Evolutionary conservation across 305 asterid genomes (phyloP).

Genomic region (Lippia alba): DNA sequence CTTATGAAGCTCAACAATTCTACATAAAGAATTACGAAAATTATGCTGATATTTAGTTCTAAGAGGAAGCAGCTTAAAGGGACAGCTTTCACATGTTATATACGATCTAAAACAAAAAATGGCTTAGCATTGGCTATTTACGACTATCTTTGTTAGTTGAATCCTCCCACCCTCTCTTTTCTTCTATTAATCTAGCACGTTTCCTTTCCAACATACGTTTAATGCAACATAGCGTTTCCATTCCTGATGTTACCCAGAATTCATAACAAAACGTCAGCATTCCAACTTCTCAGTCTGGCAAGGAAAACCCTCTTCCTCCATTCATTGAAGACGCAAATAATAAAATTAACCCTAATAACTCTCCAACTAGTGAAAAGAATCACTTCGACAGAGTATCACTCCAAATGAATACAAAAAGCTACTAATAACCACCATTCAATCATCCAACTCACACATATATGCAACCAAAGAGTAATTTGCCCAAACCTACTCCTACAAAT

Average conservation of each 20-base stretch:
- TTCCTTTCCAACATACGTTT: background rate
- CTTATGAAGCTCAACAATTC: background rate
- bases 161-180: background rate
- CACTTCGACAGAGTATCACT: background rate
- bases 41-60: background rate
- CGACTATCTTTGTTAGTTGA: background rate
- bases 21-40: background rate
- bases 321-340: background rate
- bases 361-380: background rate
- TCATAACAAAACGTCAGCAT: background rate
- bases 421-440: background rate
- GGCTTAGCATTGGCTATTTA: background rate
- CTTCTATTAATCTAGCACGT: slow-evolving; percentile 13
- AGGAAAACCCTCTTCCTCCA: slow-evolving; percentile 5
- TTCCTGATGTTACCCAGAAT: slow-evolving; percentile 1
- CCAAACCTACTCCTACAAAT: background rate
- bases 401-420: background rate
- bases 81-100: slow-evolving; percentile 2
- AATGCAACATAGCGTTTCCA: background rate
- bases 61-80: background rate
- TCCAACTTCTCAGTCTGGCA: background rate
- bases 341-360: background rate
- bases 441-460: slow-evolving; percentile 6
- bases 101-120: background rate
- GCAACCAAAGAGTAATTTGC: background rate